Evolutionary conservation across 129 eudicot species (phyloP).

Genomic region (Centaurea solstitialis): DNA sequence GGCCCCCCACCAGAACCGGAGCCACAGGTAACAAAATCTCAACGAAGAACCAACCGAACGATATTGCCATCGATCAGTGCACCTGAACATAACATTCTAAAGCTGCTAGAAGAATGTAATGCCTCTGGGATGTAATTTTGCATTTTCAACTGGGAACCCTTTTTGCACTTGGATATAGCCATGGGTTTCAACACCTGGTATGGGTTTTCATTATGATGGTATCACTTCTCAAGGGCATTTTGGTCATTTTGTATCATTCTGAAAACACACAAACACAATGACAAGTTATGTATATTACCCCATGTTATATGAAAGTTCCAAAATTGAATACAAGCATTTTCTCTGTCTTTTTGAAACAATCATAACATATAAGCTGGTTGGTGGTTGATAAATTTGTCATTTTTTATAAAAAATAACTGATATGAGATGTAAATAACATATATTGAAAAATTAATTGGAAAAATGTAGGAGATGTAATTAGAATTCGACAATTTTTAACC

Average conservation of each 20-base stretch:
- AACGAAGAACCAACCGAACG: conserved; percentile 44
- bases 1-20: conserved; percentile 38
- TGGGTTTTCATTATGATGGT: not conserved
- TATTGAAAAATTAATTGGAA: not conserved
- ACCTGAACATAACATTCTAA: conserved; percentile 81
- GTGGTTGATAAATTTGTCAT: not conserved
- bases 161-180: not conserved
- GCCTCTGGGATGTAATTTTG: conserved; percentile 61
- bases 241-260: conserved; percentile 7
- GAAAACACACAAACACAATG: conserved; percentile 8
- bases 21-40: conserved; percentile 41
- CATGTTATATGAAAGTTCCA: conserved; percentile 15
- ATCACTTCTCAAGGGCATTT: not conserved
- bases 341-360: not conserved
- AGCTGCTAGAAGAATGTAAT: conserved; percentile 76
- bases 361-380: not conserved
- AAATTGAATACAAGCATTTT: not conserved
- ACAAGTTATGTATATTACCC: conserved; percentile 16
- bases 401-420: not conserved
- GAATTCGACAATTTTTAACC: no score
- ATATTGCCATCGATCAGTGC: conserved; percentile 88
- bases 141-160: not conserved
- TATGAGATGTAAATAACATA: not conserved
- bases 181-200: not conserved
- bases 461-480: not conserved